phyloP scores from a whole-genome alignment of 2,329 filamentous ascomycete genomes.

The Achaetomium macrosporum region DNA sequence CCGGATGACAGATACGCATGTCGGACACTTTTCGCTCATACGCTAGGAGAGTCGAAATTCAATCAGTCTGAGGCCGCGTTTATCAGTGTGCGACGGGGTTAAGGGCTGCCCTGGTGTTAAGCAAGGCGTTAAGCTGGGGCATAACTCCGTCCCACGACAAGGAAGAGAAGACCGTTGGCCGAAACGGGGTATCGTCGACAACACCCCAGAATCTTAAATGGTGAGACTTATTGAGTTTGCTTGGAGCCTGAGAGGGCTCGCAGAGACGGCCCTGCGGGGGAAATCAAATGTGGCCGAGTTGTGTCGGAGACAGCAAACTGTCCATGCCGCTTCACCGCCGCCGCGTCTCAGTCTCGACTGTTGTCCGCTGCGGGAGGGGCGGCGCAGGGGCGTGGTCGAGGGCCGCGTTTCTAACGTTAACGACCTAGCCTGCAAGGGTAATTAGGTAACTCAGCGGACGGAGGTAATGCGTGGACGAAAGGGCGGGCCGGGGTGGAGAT shows the following conservation, averaged over 20 bases:
- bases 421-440: conserved; percentile 16
- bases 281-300: conserved; percentile 16
- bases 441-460: not conserved
- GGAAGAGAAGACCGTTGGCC: conserved; percentile 4
- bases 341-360: conserved; percentile 14
- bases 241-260: conserved; percentile 10
- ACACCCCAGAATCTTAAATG: conserved; percentile 4
- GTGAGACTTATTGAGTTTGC: conserved; percentile 10
- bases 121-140: not conserved
- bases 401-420: conserved; percentile 7
- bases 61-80: conserved; percentile 13
- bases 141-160: conserved; percentile 14
- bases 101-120: not conserved
- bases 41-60: not conserved
- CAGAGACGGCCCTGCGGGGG: conserved; percentile 12
- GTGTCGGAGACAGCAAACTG: conserved; percentile 10
- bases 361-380: conserved; percentile 10
- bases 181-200: conserved; percentile 11
- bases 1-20: not conserved
- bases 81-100: conserved; percentile 13
- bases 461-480: conserved; percentile 4
- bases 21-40: not conserved
- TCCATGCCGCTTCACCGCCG: conserved; percentile 19
- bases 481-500: conserved; percentile 14
- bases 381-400: conserved; percentile 17